These are phyloP conservation scores for Ballota nigra DNA, from an alignment of 257 asterid genomes.

Conservation along the genomic window DNA sequence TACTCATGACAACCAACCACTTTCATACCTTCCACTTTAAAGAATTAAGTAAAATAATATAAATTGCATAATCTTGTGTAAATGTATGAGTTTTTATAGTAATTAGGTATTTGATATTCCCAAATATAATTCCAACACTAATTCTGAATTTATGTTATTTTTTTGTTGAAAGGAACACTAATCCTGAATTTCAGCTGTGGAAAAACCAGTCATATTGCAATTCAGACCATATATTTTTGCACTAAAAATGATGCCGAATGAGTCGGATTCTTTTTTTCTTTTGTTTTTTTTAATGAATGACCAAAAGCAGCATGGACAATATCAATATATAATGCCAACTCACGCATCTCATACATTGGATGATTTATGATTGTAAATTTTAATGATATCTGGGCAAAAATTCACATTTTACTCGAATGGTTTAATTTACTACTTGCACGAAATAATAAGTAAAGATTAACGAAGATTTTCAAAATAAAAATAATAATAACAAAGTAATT, in stretches of 20 bases:
- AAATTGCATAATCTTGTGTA: no score
- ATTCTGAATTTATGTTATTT: no score
- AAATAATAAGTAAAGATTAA: no score
- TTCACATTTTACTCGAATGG: no score
- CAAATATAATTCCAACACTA: no score
- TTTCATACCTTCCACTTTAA: background rate
- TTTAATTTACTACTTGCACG: no score
- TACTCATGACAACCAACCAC: slow-evolving; percentile 11
- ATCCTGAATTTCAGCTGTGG: background rate
- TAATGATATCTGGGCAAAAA: no score
- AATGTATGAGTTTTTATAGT: background rate
- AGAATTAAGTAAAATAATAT: background rate
- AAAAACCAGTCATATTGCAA: background rate
- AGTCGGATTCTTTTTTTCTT: background rate
- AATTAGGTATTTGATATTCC: background rate
- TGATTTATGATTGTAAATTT: no score
- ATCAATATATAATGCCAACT: background rate
- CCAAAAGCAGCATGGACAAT: background rate
- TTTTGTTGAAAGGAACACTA: no score
- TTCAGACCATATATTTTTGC: background rate
- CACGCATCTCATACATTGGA: no score
- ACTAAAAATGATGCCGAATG: background rate
- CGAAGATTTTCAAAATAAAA: no score
- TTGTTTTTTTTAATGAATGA: background rate
- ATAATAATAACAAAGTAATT: no score